Percentiles rank a stretch among this genome's conserved stretches.
Conservation (phyloP, 257 asterid genomes). For the Primulina eburnea region DNA sequence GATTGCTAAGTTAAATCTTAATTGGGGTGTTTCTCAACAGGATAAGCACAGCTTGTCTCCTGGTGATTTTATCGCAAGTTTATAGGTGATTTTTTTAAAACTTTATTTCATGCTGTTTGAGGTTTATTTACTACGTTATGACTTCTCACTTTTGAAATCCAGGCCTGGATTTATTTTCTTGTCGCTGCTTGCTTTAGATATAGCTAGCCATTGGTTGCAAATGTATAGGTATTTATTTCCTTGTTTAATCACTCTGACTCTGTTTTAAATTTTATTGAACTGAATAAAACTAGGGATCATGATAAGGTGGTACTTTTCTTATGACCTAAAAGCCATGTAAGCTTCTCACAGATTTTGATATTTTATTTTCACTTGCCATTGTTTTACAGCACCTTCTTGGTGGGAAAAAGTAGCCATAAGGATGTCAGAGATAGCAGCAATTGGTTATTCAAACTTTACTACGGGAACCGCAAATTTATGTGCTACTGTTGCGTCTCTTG, state of each 20-base stretch:
- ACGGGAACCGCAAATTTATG: constrained; percentile 83
- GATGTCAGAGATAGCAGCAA: constrained; percentile 47
- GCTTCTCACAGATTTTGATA: neutral
- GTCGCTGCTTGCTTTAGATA: constrained; percentile 86
- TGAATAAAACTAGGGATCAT: neutral
- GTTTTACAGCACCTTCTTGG: constrained; percentile 73
- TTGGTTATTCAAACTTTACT: constrained; percentile 19
- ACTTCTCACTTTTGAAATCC: constrained; percentile 28
- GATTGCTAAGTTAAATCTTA: constrained; percentile 23
- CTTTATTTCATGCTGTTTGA: constrained; percentile 9
- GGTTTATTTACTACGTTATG: neutral
- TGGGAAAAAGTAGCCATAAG: constrained; percentile 86
- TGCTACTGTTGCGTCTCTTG: constrained; percentile 91
- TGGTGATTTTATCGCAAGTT: constrained; percentile 95
- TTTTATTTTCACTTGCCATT: constrained; percentile 9
- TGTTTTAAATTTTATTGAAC: neutral
- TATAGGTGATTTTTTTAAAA: constrained; percentile 55
- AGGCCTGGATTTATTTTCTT: constrained; percentile 89
- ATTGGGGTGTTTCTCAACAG: constrained; percentile 39
- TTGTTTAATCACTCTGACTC: neutral
- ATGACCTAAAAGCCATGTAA: constrained; percentile 1
- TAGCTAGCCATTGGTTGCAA: constrained; percentile 97
- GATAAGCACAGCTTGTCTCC: constrained; percentile 94
- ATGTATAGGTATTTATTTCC: constrained; percentile 73
- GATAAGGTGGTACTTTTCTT: neutral